Conservation (phyloP, 441 rosid genomes). For the Erysimum pusillum region DNA sequence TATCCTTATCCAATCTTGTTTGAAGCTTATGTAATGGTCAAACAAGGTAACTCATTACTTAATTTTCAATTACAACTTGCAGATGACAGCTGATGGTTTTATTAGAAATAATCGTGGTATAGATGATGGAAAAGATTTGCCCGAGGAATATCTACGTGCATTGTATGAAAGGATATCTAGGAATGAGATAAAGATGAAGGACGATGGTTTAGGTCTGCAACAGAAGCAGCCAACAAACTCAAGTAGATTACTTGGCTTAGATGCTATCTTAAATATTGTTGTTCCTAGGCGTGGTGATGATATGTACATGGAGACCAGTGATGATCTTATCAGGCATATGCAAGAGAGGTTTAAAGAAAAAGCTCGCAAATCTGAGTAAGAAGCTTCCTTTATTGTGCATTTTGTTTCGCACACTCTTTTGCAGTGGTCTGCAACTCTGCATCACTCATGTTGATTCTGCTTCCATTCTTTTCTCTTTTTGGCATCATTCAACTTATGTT, state of each 20-base stretch:
- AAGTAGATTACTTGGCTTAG: constrained; percentile 86
- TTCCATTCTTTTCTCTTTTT: constrained; percentile 27
- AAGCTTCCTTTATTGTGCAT: constrained; percentile 39
- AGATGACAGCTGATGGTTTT: constrained; percentile 99
- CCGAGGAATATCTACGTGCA: constrained; percentile 91
- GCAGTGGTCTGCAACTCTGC: constrained; percentile 26
- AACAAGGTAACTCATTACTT: constrained; percentile 28
- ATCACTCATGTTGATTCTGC: constrained; percentile 28
- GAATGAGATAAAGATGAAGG: constrained; percentile 99
- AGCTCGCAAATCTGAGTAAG: constrained; percentile 99
- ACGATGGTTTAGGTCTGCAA: constrained; percentile 75
- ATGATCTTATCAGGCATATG: constrained; percentile 96
- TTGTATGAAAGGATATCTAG: constrained; percentile 91
- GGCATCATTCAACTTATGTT: constrained; percentile 34
- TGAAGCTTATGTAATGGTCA: constrained; percentile 44
- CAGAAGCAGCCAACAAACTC: constrained; percentile 82
- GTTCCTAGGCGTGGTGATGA: constrained; percentile 90
- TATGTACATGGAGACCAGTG: constrained; percentile 84
- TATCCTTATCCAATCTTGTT: constrained; percentile 33
- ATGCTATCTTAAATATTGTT: constrained; percentile 92
- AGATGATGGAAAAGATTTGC: constrained; percentile 97
- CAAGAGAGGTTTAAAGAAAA: constrained; percentile 98
- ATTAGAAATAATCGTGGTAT: constrained; percentile 97
- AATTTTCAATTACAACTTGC: constrained; percentile 47
- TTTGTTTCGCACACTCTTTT: constrained; percentile 21